phyloP scores from a whole-genome alignment of 768 basidiomycete genomes.

The Boletus rubescentipes region DNA sequence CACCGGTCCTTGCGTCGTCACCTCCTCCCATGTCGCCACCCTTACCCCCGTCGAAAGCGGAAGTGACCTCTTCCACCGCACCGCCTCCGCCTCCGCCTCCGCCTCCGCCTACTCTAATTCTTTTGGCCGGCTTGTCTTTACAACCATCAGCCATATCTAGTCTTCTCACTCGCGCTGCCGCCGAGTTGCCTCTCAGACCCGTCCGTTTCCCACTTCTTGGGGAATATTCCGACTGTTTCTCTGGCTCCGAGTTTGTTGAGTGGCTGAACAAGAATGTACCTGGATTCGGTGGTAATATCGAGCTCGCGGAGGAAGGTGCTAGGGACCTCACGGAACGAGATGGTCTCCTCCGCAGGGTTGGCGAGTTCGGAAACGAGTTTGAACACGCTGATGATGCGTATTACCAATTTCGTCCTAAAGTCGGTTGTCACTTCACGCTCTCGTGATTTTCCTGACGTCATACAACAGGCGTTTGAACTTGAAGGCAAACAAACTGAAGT shows the following conservation, averaged over 20 bases:
- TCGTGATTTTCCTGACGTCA: constrained; percentile 22
- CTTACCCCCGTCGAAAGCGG: constrained; percentile 46
- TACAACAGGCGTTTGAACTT: constrained; percentile 29
- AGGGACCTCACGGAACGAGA: constrained; percentile 52
- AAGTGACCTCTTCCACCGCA: constrained; percentile 36
- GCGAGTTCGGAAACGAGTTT: constrained; percentile 81
- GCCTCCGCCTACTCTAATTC: constrained; percentile 51
- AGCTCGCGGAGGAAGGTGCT: constrained; percentile 74
- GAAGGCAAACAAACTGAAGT: constrained; percentile 26
- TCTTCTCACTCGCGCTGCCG: constrained; percentile 68
- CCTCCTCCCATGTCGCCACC: constrained; percentile 67
- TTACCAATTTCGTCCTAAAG: constrained; percentile 84
- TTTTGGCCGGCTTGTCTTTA: constrained; percentile 75
- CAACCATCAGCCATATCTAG: constrained; percentile 63
- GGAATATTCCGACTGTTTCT: constrained; percentile 84
- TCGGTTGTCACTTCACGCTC: constrained; percentile 30
- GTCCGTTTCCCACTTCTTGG: constrained; percentile 79
- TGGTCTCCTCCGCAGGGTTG: constrained; percentile 65
- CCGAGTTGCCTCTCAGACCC: constrained; percentile 66
- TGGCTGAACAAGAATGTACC: constrained; percentile 82
- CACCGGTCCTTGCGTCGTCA: constrained; percentile 39
- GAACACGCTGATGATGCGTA: constrained; percentile 76
- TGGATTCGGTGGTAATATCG: constrained; percentile 74
- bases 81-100: constrained; percentile 46
- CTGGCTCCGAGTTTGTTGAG: constrained; percentile 83